Evolutionary conservation across 1,284 basidiomycete species (phyloP).

Genomic region (Puccinia triticina): DNA sequence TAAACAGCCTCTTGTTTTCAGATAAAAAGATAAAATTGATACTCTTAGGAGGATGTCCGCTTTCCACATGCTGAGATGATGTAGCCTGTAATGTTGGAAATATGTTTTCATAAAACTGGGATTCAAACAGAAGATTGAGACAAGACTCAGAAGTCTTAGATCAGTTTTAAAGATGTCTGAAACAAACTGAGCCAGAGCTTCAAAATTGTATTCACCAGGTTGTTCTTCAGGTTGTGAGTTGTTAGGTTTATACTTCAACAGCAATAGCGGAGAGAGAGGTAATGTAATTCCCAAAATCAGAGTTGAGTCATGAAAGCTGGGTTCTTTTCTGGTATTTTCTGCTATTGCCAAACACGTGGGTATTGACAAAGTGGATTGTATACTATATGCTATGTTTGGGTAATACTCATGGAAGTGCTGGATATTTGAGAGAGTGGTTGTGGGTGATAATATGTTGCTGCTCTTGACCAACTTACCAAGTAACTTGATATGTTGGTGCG

Average conservation of each 20-base stretch:
- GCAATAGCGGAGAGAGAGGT: background rate
- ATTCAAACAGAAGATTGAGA: too few relatives aligned
- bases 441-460: background rate
- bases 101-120: too few relatives aligned
- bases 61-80: too few relatives aligned
- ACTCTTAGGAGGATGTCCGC: too few relatives aligned
- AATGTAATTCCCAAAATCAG: background rate
- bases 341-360: background rate
- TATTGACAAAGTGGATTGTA: background rate
- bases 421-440: background rate
- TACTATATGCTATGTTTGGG: background rate
- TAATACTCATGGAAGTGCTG: background rate
- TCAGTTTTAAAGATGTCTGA: conserved; percentile 60
- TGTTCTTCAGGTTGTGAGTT: too few relatives aligned
- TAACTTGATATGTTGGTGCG: background rate
- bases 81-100: too few relatives aligned
- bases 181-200: conserved; percentile 62
- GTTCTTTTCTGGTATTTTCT: too few relatives aligned
- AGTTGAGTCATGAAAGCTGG: too few relatives aligned
- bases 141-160: too few relatives aligned
- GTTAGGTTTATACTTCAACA: background rate
- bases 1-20: too few relatives aligned
- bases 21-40: too few relatives aligned
- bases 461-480: background rate
- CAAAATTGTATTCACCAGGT: conserved; percentile 54